Percentiles rank a stretch among this genome's conserved stretches.
phyloP scores from a whole-genome alignment of 129 eudicot species.

The carrot (Daucus carota) region DNA sequence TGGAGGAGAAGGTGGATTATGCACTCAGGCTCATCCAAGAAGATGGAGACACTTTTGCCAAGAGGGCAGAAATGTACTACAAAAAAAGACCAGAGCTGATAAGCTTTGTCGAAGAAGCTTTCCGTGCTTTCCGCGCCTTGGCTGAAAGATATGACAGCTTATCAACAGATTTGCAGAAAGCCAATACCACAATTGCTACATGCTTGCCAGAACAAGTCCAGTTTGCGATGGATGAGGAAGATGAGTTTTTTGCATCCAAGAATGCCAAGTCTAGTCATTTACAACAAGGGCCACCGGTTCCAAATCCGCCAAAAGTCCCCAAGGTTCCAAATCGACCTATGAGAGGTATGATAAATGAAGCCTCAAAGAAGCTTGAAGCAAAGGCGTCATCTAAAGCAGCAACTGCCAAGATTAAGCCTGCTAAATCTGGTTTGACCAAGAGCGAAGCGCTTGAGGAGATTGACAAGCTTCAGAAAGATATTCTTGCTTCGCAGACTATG shows the following conservation, averaged over 20 bases:
- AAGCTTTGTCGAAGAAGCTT: conserved; percentile 62
- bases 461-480: conserved; percentile 80
- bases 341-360: conserved; percentile 33
- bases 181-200: conserved; percentile 81
- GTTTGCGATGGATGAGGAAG: conserved; percentile 59
- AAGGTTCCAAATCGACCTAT: conserved; percentile 41
- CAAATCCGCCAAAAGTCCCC: conserved; percentile 40
- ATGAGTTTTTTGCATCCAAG: conserved; percentile 33
- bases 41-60: conserved; percentile 89
- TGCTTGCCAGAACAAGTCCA: conserved; percentile 73
- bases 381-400: conserved; percentile 17
- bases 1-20: conserved; percentile 69
- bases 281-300: conserved; percentile 16
- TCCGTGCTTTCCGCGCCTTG: conserved; percentile 54
- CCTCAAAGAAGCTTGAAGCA: conserved; percentile 30
- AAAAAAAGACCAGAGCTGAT: conserved; percentile 74
- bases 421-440: conserved; percentile 53
- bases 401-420: background rate
- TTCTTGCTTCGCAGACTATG: conserved; percentile 63
- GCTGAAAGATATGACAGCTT: conserved; percentile 70
- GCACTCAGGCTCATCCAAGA: conserved; percentile 62
- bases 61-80: conserved; percentile 96
- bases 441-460: conserved; percentile 57
- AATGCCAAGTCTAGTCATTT: conserved; percentile 22
- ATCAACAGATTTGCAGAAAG: conserved; percentile 76